Evolutionary conservation across 495 filamentous ascomycete species (phyloP), one percentile per base, ranked within the genome.

Genomic region (Filosporella fistucella): DNA sequence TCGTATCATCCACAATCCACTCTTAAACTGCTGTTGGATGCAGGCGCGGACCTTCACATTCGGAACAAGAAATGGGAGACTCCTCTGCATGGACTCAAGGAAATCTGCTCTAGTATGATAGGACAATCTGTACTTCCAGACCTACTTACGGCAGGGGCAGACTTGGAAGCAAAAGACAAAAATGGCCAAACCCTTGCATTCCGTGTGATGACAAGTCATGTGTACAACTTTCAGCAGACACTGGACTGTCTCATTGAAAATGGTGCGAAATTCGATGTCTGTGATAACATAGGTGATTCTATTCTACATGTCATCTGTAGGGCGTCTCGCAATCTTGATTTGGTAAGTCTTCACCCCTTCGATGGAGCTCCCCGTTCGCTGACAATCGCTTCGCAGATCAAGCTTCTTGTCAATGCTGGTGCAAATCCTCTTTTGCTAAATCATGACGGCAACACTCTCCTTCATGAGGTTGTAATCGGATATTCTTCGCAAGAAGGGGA

Each of bases 91-190:
- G 9, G 37, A 18, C 3, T 45, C 2, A 18, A 36, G 12, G 35
- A 32, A n/a, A 29, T 38, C 13, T 3, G 7, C 6, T 4, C 12
- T 11, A 14, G 9, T 32, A 9, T 5, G 9, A 18, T 20, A 17
- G 25, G 40, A n/a, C 18, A 21, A 2, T 30, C 14, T 1, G 13
- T 45, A 8, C 10, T 57, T 4, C 25, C 40, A 13, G 12, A 21
- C 3, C 40, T 60, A 2, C 26, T 64, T 1, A 23, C 28, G 2
- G 32, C 45, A 9, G 56, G 54, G 1, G 45, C 56, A 1, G 46
- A 59, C 42, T 29, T 64, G 10, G 55, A 64, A 26, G 42, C 51
- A 2, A 50, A 36, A 30, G 58, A 62, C 35, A 20, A 45, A 21
- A 17, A 30, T 13, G 60, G 60, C 1, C 13, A 10, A n/a, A 62